Conservation (phyloP, 805 yeast species). For the Maudiozyma saulgeensis region DNA sequence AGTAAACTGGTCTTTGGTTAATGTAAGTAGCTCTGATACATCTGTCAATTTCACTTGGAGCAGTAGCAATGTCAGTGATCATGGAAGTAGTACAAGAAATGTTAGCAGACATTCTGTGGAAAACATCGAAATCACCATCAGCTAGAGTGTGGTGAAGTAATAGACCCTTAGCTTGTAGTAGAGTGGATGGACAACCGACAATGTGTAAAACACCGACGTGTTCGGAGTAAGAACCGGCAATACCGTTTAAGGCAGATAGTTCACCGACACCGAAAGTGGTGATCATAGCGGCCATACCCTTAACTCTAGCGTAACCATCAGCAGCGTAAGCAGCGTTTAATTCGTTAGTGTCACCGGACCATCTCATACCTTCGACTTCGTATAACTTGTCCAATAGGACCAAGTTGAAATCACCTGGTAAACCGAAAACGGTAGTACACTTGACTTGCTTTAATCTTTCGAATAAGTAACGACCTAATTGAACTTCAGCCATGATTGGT, state of each 20-base stretch:
- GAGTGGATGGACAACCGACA: conserved; percentile 1
- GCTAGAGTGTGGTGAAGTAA: conserved; percentile 1
- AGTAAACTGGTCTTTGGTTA: conserved; percentile 1
- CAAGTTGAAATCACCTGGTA: conserved; percentile 2
- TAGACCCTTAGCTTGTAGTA: neutral
- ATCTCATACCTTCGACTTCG: conserved; percentile 2
- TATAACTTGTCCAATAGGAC: conserved; percentile 1
- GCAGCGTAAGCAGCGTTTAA: conserved; percentile 3
- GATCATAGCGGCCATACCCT: conserved; percentile 2
- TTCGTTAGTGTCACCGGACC: conserved; percentile 3
- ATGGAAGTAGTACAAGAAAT: neutral
- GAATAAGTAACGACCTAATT: conserved; percentile 1
- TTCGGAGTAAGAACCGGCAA: conserved; percentile 3
- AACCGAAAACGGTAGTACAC: neutral
- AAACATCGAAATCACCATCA: conserved; percentile 1
- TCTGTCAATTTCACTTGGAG: conserved; percentile 1
- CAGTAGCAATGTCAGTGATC: conserved; percentile 1
- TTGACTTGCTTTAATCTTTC: conserved; percentile 1
- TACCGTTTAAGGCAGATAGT: conserved; percentile 1
- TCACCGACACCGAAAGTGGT: conserved; percentile 3
- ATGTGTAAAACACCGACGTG: conserved; percentile 2
- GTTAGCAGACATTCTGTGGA: too few species aligned
- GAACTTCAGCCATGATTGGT: conserved; percentile 20
- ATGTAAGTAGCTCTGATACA: conserved; percentile 1
- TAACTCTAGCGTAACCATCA: conserved; percentile 2